Base-by-base conservation (phyloP, 331 rosid genomes). In the Telfairia occidentalis region DNA sequence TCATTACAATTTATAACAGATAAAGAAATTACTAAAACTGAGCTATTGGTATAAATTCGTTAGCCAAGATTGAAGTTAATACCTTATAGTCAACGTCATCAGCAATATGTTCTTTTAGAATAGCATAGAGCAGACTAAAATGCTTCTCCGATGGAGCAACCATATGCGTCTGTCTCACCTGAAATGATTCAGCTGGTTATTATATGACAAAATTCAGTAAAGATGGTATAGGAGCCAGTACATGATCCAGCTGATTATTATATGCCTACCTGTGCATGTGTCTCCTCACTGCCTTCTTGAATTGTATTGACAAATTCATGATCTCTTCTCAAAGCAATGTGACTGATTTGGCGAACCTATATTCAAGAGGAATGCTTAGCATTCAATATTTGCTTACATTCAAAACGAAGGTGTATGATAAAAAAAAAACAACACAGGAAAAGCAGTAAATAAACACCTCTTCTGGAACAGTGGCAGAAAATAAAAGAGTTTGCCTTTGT, bases 61-160 rank as follows among this genome's bases (percentile, higher is more conserved):
- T 19, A 23, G 3, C 38, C 46, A 52, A 5, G 29, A 50, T 34
- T 52, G 42, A 23, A 70, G 52, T 12, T 45, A 7, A 43, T 79
- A 92, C 99, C 99, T 95, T 95, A 81, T 89, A 92, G 78, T 92
- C 99, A 72, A 83, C 86, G 66, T 95, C 96, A 74, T 87, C 96
- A 9, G 97, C 92, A 63, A 95, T 87, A 84, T 95, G 99, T 30
- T 90, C 93, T 82, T 90, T 95, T 26, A 95, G 84, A 83, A 90
- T 86, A 81, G 21, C 65, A 80, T 90, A 90, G 43, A 95, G 85
- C 19, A 76, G 71, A 78, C 92, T 70, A 82, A 90, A 92, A 61
- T 95, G 99, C 64, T 86, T 86, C 82, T 92, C 97, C 83, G 89
- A 75, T 9, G 96, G 90, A 76, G 97, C 91, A 78, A 95, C 88